These are phyloP conservation scores for Talaromyces sp. DNA, from an alignment of 2,329 filamentous ascomycete genomes.

Conservation along the genomic window DNA sequence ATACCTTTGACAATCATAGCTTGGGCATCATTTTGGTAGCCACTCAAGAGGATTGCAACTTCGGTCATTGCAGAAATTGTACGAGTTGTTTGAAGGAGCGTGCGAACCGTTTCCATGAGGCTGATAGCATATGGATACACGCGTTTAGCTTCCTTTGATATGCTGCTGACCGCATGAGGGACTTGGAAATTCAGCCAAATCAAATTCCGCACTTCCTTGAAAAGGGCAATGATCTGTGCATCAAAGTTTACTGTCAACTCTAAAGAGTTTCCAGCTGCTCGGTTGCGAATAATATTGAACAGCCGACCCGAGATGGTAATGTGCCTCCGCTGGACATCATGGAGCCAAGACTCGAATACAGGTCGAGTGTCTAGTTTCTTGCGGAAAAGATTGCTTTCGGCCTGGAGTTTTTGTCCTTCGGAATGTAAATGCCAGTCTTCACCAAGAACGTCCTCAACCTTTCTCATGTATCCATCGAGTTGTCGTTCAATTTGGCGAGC, in stretches of 20 bases:
- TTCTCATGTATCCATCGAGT: conserved; percentile 94
- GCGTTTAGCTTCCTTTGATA: conserved; percentile 96
- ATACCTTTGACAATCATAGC: conserved; percentile 78
- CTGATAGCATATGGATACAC: conserved; percentile 98
- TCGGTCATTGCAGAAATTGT: conserved; percentile 81
- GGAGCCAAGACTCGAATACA: conserved; percentile 93
- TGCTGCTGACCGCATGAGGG: conserved; percentile 88
- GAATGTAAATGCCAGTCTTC: conserved; percentile 91
- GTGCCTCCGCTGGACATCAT: conserved; percentile 81
- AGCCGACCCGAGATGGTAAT: conserved; percentile 88
- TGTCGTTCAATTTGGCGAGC: conserved; percentile 95
- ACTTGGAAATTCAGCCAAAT: conserved; percentile 93
- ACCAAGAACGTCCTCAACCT: conserved; percentile 96
- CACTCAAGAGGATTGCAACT: conserved; percentile 79
- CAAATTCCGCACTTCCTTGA: conserved; percentile 96
- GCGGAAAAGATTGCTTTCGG: conserved; percentile 87
- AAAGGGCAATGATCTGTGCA: conserved; percentile 90
- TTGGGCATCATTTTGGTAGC: conserved; percentile 89
- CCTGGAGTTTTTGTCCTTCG: conserved; percentile 88
- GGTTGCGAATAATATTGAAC: conserved; percentile 81
- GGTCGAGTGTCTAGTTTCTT: conserved; percentile 92
- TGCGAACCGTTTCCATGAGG: conserved; percentile 97
- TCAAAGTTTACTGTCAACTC: conserved; percentile 96
- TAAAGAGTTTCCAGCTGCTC: conserved; percentile 81
- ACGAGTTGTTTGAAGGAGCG: conserved; percentile 79